Evolutionary conservation across 1,284 basidiomycete species (phyloP), one percentile per base, ranked within the genome.

Genomic region (Trametes polyzona): DNA sequence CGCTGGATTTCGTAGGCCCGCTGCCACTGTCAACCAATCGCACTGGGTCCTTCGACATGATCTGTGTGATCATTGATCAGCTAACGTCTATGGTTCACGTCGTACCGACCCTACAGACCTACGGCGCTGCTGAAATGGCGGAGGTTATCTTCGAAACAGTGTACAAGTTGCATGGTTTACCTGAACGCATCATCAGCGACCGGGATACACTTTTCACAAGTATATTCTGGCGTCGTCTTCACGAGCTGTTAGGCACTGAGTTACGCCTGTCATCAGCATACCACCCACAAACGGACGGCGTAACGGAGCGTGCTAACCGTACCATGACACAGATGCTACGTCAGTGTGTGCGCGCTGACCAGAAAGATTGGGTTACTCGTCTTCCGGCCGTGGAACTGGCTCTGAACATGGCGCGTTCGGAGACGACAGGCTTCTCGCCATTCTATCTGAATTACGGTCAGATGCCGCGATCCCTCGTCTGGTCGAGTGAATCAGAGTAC

Each of bases 241-340:
- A 77, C 47, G 23, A 61, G n/a, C 58, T 78, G 1, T 58, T 77
- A 1, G 71, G 75, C 0, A 68, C 68, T 1, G 63, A 75, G 36
- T 65, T 80, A 0, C 44, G 62, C 0, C 71, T 82, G 71, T 80
- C 76, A 0, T 74, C 74, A 4, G 64, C 76, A 0, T 83, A 74
- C 47, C 80, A 82, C 54, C 80, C 79, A 0, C 65, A 81, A 50
- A 74, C 72, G 0, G 77, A 80, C 52, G 76, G 77, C 0, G 56
- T 69, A 0, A 78, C 74, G 0, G 76, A 80, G 61, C 67, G 72
- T 0, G 73, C 72, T 0, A 80, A 78, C 50, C 57, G 71, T 0
- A 76, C 75, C 0, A 62, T 79, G 1, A 71, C 65, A 0, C 75
- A 78, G 43, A 76, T 79, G 67, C 50, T 80, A 2, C 36, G 76